Percentiles rank a stretch among this genome's conserved stretches.
phyloP scores from a whole-genome alignment of 2,329 filamentous ascomycete species.

The Penicillium corylophilum region DNA sequence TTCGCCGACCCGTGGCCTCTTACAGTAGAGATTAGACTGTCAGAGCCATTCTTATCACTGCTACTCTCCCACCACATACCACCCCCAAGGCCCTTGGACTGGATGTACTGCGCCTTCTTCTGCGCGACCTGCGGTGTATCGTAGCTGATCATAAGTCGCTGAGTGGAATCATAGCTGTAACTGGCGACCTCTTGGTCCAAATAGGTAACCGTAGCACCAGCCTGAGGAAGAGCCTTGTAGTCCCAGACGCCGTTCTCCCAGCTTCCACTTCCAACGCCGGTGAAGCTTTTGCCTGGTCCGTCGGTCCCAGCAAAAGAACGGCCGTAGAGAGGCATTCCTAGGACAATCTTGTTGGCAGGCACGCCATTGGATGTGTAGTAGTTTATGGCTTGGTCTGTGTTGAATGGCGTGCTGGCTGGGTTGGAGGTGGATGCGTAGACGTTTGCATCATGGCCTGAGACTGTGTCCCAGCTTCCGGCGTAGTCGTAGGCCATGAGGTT shows the following conservation, averaged over 20 bases:
- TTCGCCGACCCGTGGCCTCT: not conserved
- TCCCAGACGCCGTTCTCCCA: conserved; percentile 88
- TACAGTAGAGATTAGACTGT: conserved; percentile 65
- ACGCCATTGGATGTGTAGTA: conserved; percentile 69
- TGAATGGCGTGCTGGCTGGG: conserved; percentile 73
- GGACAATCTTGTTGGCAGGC: conserved; percentile 68
- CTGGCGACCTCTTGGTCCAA: conserved; percentile 65
- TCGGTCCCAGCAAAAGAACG: conserved; percentile 78
- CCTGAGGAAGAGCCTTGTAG: conserved; percentile 77
- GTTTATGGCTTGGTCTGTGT: conserved; percentile 67
- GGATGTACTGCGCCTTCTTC: conserved; percentile 71
- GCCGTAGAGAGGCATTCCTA: conserved; percentile 92
- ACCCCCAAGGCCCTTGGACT: conserved; percentile 67
- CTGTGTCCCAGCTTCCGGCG: conserved; percentile 74
- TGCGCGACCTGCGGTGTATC: conserved; percentile 68
- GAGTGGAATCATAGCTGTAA: conserved; percentile 67
- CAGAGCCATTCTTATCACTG: conserved; percentile 64
- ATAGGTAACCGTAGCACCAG: conserved; percentile 60
- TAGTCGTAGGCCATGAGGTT: conserved; percentile 81
- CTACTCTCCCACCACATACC: conserved; percentile 98
- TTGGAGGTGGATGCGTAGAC: conserved; percentile 60
- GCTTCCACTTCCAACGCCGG: conserved; percentile 71
- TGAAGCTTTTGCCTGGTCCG: conserved; percentile 68
- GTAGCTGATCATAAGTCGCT: conserved; percentile 69
- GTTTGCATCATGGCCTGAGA: conserved; percentile 78